Evolutionary conservation across 345 rosid species (phyloP).

Genomic region (Brassica rapa): DNA sequence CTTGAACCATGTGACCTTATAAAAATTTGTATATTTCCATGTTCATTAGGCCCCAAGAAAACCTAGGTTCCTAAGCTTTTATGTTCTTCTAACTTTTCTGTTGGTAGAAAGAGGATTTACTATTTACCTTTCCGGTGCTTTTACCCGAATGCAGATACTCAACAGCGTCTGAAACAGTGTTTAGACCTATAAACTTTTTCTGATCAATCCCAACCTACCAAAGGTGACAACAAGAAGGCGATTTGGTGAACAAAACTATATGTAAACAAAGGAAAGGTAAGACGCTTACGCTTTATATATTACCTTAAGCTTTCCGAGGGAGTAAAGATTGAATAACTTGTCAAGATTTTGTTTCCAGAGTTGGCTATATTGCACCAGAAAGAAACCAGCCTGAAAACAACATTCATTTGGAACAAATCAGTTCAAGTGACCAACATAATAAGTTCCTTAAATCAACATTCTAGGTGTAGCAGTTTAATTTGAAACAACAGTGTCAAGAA

Average conservation of each 20-base stretch:
- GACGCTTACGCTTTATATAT: background rate
- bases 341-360: slow-evolving; percentile 85
- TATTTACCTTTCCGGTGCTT: slow-evolving; percentile 88
- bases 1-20: background rate
- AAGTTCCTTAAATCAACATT: background rate
- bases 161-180: slow-evolving; percentile 82
- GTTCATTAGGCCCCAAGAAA: background rate
- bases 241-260: background rate
- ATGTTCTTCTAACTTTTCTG: background rate
- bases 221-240: background rate
- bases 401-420: background rate
- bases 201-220: slow-evolving; percentile 74
- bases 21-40: background rate
- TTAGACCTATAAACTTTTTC: slow-evolving; percentile 64
- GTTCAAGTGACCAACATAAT: background rate
- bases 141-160: slow-evolving; percentile 94
- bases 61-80: background rate
- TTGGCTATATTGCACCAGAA: slow-evolving; percentile 68
- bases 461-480: background rate
- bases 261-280: slow-evolving; percentile 6
- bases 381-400: slow-evolving; percentile 81
- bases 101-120: background rate
- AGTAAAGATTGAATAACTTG: slow-evolving; percentile 60
- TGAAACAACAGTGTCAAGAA: slow-evolving; percentile 9
- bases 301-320: slow-evolving; percentile 88